A percentile compares a stretch with the other conserved stretches of the same genome.
phyloP scores from a whole-genome alignment of 345 rosid species.

The Dipteronia sinensis region DNA sequence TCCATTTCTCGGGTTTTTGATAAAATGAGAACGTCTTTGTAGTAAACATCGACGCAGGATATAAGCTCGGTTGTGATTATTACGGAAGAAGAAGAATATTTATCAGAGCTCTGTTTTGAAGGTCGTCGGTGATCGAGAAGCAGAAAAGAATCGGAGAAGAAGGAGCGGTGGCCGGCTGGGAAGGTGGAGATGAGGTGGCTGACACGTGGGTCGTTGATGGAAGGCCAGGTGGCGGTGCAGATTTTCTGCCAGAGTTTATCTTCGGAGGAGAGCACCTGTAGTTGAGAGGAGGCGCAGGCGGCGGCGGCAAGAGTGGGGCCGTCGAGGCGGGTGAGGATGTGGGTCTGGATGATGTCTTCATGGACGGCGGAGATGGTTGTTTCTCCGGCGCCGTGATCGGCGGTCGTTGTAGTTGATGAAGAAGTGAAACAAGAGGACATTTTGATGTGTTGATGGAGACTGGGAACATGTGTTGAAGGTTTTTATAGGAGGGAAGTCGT shows the following conservation, averaged over 20 bases:
- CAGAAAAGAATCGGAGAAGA: constrained; percentile 69
- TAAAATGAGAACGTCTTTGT: constrained; percentile 37
- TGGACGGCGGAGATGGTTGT: constrained; percentile 50
- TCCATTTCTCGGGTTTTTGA: constrained; percentile 53
- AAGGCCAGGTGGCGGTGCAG: constrained; percentile 66
- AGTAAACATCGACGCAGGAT: constrained; percentile 77
- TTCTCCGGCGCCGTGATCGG: background rate
- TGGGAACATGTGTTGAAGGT: background rate
- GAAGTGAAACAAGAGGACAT: background rate
- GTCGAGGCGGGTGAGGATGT: constrained; percentile 71
- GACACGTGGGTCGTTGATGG: constrained; percentile 42
- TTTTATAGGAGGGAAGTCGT: background rate
- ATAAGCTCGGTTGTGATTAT: constrained; percentile 34
- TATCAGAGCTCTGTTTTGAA: background rate
- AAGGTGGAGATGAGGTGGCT: constrained; percentile 45
- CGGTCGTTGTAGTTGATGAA: constrained; percentile 16
- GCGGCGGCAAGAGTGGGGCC: constrained; percentile 62
- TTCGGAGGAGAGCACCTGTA: constrained; percentile 45
- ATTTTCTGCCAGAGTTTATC: constrained; percentile 54
- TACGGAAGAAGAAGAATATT: background rate
- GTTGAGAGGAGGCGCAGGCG: constrained; percentile 50
- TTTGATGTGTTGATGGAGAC: no score
- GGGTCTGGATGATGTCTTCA: constrained; percentile 53
- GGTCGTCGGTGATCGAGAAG: constrained; percentile 28
- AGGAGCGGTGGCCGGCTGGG: constrained; percentile 56